Base-by-base conservation (phyloP, 306 rosid species). In the Lathyrus oleraceus region DNA sequence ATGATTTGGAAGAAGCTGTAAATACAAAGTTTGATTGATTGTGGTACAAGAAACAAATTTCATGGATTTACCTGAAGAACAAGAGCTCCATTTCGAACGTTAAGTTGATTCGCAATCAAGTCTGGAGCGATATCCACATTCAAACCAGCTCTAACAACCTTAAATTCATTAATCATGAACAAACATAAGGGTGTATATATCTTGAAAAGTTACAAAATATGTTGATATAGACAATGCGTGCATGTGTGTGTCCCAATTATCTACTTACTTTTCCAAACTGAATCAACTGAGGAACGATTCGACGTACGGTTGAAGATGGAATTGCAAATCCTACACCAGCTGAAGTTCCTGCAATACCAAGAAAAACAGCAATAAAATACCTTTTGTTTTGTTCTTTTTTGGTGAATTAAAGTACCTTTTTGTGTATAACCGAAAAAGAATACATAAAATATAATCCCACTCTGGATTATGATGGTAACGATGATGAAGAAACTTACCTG, bases 291-390 rank as follows among this genome's bases (percentile, higher is more conserved):
- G 97, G 96, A 67, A 86, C 88, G 53, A 91, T 91, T 78, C 85
- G 84, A 51, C 66, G 77, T 25, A 91, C 99, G 52, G 97, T 87
- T 71, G 88, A 83, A 64, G 97, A 91, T 54, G 91, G 99, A 82
- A 94, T 91, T 49, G 99, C 99, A 84, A 94, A 94, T 67, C 99
- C 99, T 42, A 94, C 99, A 59, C 97, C 96, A 21, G 99, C 97
- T 48, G 99, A 94, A 69, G 97, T 94, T 49, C 99, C 99, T 94
- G 83, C 68, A 77, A 72, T 65, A 51, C 70, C 78, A 73, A 39
- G 16, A 76, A 35, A 36, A 65, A 59, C n/a, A n/a, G n/a, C n/a
- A n/a, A n/a, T n/a, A n/a, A n/a, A n/a, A n/a, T n/a, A n/a, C n/a
- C n/a, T n/a, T n/a, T n/a, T n/a, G n/a, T n/a, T n/a, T n/a, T n/a